phyloP scores from a whole-genome alignment of 2,329 filamentous ascomycete genomes.

The Aspergillus pseudoterreus region DNA sequence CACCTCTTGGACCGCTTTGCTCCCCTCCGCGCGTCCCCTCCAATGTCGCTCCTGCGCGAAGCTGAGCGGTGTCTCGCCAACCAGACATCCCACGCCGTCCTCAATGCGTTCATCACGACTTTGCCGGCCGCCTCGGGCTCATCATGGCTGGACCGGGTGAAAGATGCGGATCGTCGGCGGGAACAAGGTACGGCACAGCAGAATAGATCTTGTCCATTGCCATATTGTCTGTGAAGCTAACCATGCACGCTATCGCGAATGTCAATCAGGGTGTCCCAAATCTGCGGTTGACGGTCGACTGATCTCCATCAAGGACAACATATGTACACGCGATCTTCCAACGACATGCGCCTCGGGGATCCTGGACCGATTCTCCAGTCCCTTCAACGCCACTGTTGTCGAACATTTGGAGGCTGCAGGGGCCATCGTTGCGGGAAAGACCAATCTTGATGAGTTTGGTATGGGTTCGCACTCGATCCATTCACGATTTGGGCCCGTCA shows the following conservation, averaged over 20 bases:
- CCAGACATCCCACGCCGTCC: conserved; percentile 29
- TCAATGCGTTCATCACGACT: conserved; percentile 42
- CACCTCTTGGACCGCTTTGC: neutral
- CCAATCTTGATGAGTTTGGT: conserved; percentile 93
- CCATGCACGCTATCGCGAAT: conserved; percentile 2
- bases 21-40: neutral
- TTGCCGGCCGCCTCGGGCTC: conserved; percentile 25
- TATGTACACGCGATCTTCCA: conserved; percentile 59
- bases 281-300: conserved; percentile 42
- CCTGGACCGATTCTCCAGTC: conserved; percentile 66
- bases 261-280: conserved; percentile 27
- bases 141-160: conserved; percentile 33
- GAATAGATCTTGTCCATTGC: neutral
- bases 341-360: conserved; percentile 83
- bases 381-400: conserved; percentile 80
- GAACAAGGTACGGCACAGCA: conserved; percentile 28
- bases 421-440: conserved; percentile 68
- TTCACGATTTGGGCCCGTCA: conserved; percentile 65
- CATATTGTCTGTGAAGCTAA: neutral
- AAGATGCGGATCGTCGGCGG: conserved; percentile 34
- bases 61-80: conserved; percentile 43
- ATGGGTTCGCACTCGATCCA: conserved; percentile 82
- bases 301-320: conserved; percentile 76
- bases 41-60: conserved; percentile 44
- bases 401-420: conserved; percentile 61